Evolutionary conservation across 257 asterid species (phyloP).

Genomic region (Prunella vulgaris): DNA sequence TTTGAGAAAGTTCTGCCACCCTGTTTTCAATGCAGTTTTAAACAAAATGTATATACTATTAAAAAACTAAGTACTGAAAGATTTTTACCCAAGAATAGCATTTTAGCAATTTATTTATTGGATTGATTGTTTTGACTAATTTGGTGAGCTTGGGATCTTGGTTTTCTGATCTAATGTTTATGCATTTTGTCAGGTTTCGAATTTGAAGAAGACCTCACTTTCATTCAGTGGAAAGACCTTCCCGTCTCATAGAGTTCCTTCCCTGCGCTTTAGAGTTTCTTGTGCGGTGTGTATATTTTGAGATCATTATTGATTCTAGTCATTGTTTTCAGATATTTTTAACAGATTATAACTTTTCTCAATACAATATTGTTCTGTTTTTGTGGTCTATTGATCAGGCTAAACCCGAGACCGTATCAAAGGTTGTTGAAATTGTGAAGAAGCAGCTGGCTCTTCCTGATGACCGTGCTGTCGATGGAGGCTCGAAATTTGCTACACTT

Average conservation of each 20-base stretch:
- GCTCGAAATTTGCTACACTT: slow-evolving; percentile 59
- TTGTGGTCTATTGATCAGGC: slow-evolving; percentile 73
- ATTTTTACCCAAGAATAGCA: neutral
- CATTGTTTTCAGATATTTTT: neutral
- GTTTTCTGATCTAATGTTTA: neutral
- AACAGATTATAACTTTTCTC: neutral
- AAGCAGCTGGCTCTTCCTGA: slow-evolving; percentile 86
- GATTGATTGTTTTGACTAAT: neutral
- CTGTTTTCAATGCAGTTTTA: neutral
- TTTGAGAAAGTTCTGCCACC: neutral
- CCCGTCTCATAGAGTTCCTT: slow-evolving; percentile 39
- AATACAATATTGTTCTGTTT: neutral
- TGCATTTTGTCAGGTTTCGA: slow-evolving; percentile 33
- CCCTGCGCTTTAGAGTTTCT: slow-evolving; percentile 58
- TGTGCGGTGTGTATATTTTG: slow-evolving; percentile 51
- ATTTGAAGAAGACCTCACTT: slow-evolving; percentile 35
- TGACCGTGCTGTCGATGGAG: slow-evolving; percentile 59
- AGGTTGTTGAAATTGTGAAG: slow-evolving; percentile 75
- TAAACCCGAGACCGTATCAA: slow-evolving; percentile 71
- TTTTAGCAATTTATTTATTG: neutral
- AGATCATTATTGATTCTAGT: neutral
- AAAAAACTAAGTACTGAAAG: neutral
- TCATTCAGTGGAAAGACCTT: slow-evolving; percentile 47
- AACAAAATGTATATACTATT: neutral
- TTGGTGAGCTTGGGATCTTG: neutral